phyloP scores from a whole-genome alignment of 2,329 filamentous ascomycete species.

The Talaromyces funiculosus region DNA sequence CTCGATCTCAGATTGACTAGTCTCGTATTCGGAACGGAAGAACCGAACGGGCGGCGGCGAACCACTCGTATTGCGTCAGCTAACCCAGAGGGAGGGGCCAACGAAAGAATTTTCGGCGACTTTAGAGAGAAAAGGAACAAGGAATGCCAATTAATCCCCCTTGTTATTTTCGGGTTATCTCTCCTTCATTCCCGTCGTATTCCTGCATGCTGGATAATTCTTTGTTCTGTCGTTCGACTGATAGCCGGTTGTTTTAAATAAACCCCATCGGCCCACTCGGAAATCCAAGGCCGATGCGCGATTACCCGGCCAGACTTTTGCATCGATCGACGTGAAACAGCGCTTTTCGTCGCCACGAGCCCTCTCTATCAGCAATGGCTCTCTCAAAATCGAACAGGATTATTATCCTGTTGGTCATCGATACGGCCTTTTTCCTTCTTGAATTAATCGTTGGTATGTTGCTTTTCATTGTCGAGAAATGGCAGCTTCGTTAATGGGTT shows the following conservation, averaged over 20 bases:
- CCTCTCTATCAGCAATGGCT: conserved; percentile 54
- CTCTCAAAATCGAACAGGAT: conserved; percentile 93
- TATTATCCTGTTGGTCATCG: conserved; percentile 84
- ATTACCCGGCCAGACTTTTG: neutral
- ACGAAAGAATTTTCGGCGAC: neutral
- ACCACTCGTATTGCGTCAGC: neutral
- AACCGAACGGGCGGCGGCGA: neutral
- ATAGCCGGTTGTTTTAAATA: neutral
- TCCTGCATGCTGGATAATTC: neutral
- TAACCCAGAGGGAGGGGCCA: neutral
- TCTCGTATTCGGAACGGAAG: neutral
- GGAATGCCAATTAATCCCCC: neutral
- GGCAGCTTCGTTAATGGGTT: neutral
- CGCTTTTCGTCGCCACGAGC: conserved; percentile 1
- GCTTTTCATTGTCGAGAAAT: neutral
- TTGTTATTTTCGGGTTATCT: neutral
- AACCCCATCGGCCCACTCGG: neutral
- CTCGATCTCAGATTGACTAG: too few relatives aligned
- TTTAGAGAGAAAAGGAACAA: neutral
- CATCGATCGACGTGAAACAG: neutral
- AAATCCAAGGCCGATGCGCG: conserved; percentile 6
- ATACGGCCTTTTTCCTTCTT: conserved; percentile 81
- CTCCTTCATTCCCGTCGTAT: neutral
- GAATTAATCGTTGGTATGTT: conserved; percentile 67
- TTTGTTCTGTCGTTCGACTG: neutral